Conservation (phyloP, 495 filamentous ascomycete genomes). For the Aspergillus haitiensis region DNA sequence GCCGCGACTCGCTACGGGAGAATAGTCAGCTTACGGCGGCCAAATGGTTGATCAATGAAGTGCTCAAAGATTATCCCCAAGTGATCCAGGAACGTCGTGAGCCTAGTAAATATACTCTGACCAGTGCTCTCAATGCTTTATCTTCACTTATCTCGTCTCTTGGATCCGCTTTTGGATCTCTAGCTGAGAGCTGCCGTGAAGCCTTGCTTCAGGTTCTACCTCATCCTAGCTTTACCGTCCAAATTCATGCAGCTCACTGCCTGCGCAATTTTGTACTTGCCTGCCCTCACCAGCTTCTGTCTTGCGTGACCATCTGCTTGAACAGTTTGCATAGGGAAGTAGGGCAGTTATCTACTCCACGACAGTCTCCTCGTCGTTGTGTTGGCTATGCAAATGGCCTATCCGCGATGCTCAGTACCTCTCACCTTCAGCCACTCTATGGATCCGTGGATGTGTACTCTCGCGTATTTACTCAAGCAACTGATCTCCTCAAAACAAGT, state of each 20-base stretch:
- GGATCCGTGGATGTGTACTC: constrained; percentile 95
- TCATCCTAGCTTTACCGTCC: constrained; percentile 94
- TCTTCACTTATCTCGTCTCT: constrained; percentile 75
- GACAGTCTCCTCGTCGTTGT: constrained; percentile 80
- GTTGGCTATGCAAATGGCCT: constrained; percentile 92
- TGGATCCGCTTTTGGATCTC: constrained; percentile 72
- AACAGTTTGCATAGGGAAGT: constrained; percentile 91
- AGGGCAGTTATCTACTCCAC: constrained; percentile 67
- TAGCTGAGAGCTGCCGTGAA: constrained; percentile 82
- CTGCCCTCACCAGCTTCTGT: constrained; percentile 86
- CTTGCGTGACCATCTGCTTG: constrained; percentile 92
- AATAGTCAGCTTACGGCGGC: constrained; percentile 81
- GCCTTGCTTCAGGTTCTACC: constrained; percentile 87
- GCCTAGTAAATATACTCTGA: constrained; percentile 82
- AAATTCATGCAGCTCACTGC: constrained; percentile 82
- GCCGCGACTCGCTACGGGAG: constrained; percentile 79
- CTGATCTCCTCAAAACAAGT: constrained; percentile 88
- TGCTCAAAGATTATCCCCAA: constrained; percentile 93
- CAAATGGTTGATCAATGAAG: constrained; percentile 77
- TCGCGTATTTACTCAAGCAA: constrained; percentile 85
- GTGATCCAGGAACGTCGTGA: constrained; percentile 88
- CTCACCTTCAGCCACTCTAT: constrained; percentile 82
- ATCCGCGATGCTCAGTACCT: constrained; percentile 86
- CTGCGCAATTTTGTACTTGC: constrained; percentile 84
- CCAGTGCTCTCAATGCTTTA: constrained; percentile 75